A percentile compares a stretch with the other conserved stretches of the same genome.
Evolutionary conservation across 768 basidiomycete species (phyloP).

Genomic region (Leccinum truebloodii): DNA sequence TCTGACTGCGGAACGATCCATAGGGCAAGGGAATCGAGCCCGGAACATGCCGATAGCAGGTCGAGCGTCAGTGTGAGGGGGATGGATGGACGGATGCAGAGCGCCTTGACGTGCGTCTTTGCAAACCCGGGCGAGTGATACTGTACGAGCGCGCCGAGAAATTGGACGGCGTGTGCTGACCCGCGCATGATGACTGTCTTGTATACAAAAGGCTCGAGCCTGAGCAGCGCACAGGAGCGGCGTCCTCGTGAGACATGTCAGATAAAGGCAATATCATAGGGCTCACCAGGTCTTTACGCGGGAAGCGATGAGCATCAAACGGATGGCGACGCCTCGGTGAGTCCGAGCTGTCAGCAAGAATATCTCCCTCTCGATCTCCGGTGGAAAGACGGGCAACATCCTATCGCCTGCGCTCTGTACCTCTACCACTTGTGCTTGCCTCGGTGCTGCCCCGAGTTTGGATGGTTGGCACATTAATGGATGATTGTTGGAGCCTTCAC

Average conservation of each 20-base stretch:
- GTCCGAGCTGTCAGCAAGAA: constrained; percentile 16
- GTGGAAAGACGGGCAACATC: constrained; percentile 16
- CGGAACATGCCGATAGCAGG: constrained; percentile 14
- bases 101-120: constrained; percentile 11
- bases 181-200: constrained; percentile 18
- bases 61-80: background rate
- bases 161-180: constrained; percentile 8
- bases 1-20: constrained; percentile 20
- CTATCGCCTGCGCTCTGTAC: background rate
- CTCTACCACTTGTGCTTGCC: background rate
- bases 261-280: background rate
- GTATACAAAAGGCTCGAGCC: constrained; percentile 26
- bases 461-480: background rate
- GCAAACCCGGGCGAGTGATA: constrained; percentile 12
- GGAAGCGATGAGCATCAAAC: constrained; percentile 20
- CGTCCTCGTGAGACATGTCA: background rate
- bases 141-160: constrained; percentile 11
- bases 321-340: constrained; percentile 12
- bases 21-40: constrained; percentile 17
- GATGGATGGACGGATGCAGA: constrained; percentile 21
- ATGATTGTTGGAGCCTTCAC: too few relatives aligned
- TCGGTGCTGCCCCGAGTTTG: background rate
- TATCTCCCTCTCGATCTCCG: constrained; percentile 22
- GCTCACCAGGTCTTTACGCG: constrained; percentile 20
- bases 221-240: background rate